A percentile compares a stretch with the other conserved stretches of the same genome.
These are phyloP conservation scores for Baudoinia panamericana DNA, from an alignment of 495 filamentous ascomycete species.

Conservation along the genomic window DNA sequence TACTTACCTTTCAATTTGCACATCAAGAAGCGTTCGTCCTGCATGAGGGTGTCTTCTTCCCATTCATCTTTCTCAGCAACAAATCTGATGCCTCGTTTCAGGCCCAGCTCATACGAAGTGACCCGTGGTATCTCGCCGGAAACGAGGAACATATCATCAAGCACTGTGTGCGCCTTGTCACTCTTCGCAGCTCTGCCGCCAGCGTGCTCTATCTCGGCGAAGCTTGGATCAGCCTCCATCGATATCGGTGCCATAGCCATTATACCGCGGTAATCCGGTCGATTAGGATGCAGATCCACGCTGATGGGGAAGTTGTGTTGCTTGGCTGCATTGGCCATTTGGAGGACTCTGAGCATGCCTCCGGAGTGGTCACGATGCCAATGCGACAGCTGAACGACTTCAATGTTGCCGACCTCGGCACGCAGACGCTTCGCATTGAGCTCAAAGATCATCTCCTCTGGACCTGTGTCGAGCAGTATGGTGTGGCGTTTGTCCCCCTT, in stretches of 20 bases:
- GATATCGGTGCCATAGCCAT: constrained; percentile 32
- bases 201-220: constrained; percentile 37
- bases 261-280: constrained; percentile 44
- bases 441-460: constrained; percentile 44
- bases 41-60: constrained; percentile 42
- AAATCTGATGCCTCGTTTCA: constrained; percentile 38
- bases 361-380: constrained; percentile 54
- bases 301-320: constrained; percentile 23
- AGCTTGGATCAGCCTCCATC: constrained; percentile 45
- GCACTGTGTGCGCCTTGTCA: constrained; percentile 36
- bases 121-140: constrained; percentile 45
- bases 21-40: constrained; percentile 47
- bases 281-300: constrained; percentile 43
- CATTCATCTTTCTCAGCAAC: constrained; percentile 36
- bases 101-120: constrained; percentile 42
- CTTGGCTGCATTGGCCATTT: constrained; percentile 31
- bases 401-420: constrained; percentile 32
- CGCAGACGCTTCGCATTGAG: constrained; percentile 40
- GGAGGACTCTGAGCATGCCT: constrained; percentile 40
- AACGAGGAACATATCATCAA: constrained; percentile 43
- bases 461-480: constrained; percentile 49
- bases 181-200: constrained; percentile 37
- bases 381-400: constrained; percentile 35
- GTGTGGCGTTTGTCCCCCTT: constrained; percentile 38
- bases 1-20: constrained; percentile 43